phyloP scores from a whole-genome alignment of 768 basidiomycete species.

The Boletus sp. region DNA sequence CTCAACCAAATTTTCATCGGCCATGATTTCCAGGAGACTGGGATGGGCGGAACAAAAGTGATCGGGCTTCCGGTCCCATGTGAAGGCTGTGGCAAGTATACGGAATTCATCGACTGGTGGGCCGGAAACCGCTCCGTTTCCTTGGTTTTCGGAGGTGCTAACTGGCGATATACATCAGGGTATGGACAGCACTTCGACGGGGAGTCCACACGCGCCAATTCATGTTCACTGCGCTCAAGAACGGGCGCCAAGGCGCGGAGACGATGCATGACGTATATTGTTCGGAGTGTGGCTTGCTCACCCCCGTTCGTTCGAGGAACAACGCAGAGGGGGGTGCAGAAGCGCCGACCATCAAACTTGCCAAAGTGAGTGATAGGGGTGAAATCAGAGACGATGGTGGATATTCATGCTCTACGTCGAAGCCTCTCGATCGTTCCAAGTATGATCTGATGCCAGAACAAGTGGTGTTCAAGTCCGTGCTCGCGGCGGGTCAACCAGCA shows the following conservation, averaged over 20 bases:
- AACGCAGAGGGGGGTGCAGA: constrained; percentile 10
- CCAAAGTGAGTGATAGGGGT: not conserved
- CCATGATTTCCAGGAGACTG: not conserved
- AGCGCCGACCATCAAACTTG: constrained; percentile 5
- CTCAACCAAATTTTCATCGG: not conserved
- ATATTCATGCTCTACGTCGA: not conserved
- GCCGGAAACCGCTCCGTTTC: not conserved
- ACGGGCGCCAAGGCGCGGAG: constrained; percentile 10
- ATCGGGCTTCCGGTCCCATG: not conserved
- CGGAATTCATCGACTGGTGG: not conserved
- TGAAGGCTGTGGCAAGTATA: not conserved
- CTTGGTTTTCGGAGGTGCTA: not conserved
- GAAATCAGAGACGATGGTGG: not conserved
- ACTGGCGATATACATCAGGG: not conserved
- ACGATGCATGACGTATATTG: constrained; percentile 14
- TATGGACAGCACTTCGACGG: constrained; percentile 12
- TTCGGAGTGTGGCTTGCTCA: constrained; percentile 12
- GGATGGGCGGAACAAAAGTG: not conserved
- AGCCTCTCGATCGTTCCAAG: not conserved
- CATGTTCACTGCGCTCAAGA: constrained; percentile 10
- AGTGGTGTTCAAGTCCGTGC: not conserved
- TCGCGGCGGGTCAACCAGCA: not conserved
- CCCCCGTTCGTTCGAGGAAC: constrained; percentile 1
- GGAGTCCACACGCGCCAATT: constrained; percentile 12
- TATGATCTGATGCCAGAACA: not conserved